Evolutionary conservation across 2,329 filamentous ascomycete species (phyloP).

Genomic region (Clonostachys byssicola): DNA sequence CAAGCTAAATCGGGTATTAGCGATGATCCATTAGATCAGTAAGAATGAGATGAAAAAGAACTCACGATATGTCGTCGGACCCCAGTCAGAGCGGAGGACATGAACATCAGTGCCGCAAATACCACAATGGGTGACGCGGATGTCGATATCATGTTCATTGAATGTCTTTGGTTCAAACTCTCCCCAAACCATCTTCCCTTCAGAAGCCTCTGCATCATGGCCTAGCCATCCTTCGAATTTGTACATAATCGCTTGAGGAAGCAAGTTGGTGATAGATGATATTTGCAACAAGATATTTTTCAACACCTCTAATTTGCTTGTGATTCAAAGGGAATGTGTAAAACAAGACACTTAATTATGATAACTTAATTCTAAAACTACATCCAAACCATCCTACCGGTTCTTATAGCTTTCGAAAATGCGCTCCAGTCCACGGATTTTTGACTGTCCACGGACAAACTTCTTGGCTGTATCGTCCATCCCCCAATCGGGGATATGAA

Average conservation of each 20-base stretch:
- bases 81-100: constrained; percentile 47
- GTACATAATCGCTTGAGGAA: constrained; percentile 11
- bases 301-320: no score
- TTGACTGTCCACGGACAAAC: no score
- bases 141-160: constrained; percentile 61
- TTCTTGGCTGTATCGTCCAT: no score
- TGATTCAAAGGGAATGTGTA: no score
- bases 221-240: constrained; percentile 51
- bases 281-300: no score
- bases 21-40: constrained; percentile 3
- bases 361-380: no score
- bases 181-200: constrained; percentile 48
- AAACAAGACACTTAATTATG: no score
- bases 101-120: constrained; percentile 60
- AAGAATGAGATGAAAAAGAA: neutral
- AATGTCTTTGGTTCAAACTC: constrained; percentile 57
- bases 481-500: no score
- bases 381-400: no score
- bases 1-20: constrained; percentile 8
- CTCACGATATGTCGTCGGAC: constrained; percentile 7
- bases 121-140: constrained; percentile 60
- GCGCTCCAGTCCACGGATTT: no score
- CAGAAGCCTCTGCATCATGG: constrained; percentile 25
- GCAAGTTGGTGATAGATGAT: no score
- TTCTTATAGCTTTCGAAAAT: no score